Evolutionary conservation across 352 stramenopile species (phyloP).

Genomic region (Pythium folliculosum): DNA sequence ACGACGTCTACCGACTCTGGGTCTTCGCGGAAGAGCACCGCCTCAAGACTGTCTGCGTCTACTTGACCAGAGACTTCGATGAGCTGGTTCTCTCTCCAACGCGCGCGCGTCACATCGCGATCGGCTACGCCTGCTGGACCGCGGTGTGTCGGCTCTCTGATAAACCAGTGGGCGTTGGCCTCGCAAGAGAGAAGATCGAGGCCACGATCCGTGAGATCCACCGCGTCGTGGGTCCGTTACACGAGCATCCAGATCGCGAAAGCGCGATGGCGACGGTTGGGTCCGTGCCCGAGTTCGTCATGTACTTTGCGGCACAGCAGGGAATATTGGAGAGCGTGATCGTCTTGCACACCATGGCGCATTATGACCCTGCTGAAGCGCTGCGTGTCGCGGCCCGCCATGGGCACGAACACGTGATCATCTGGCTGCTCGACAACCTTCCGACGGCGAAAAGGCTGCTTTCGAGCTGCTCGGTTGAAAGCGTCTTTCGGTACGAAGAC

Average conservation of each 20-base stretch:
- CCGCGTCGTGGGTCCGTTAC: neutral
- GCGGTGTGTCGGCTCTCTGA: neutral
- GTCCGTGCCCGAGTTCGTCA: neutral
- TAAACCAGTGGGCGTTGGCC: neutral
- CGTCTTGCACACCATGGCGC: neutral
- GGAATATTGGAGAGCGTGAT: neutral
- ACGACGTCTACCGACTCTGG: constrained; percentile 10
- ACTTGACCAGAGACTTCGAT: neutral
- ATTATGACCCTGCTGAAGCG: neutral
- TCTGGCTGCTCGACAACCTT: neutral
- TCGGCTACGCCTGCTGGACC: neutral
- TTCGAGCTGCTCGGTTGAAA: neutral
- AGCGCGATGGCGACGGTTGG: neutral
- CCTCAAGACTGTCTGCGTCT: neutral
- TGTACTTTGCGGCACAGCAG: neutral
- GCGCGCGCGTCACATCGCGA: neutral
- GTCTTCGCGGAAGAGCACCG: neutral
- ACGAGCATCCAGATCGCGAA: neutral
- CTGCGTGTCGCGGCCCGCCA: neutral
- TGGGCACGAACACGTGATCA: neutral
- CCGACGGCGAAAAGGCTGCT: neutral
- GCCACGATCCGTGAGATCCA: neutral
- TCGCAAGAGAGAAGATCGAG: neutral
- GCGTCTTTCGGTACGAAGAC: neutral
- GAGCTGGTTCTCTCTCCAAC: neutral